Evolutionary conservation across 2,329 filamentous ascomycete species (phyloP).

Genomic region (Tolypocladium inflatum): DNA sequence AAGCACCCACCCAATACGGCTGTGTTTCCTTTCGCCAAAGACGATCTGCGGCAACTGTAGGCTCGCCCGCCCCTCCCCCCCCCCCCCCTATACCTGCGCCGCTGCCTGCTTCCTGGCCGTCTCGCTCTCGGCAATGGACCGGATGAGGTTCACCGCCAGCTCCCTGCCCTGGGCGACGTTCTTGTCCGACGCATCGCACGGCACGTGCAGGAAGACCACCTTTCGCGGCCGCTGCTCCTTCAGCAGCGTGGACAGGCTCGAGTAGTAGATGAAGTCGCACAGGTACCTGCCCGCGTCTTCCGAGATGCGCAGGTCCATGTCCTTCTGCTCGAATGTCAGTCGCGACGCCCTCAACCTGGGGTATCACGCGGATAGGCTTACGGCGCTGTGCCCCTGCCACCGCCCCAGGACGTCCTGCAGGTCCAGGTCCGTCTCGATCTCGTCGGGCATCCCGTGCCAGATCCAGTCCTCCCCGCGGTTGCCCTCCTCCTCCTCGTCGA

Average conservation of each 20-base stretch:
- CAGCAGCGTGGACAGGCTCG: constrained; percentile 50
- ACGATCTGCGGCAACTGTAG: too few relatives aligned
- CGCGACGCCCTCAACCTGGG: background rate
- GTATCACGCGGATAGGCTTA: constrained; percentile 19
- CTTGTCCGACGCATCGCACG: constrained; percentile 43
- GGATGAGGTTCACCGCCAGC: constrained; percentile 43
- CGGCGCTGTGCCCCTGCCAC: constrained; percentile 44
- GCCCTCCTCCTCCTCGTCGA: constrained; percentile 44
- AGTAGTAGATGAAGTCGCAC: constrained; percentile 73
- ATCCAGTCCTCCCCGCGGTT: constrained; percentile 37
- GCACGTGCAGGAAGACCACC: constrained; percentile 66
- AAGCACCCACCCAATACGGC: background rate
- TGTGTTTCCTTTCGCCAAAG: background rate
- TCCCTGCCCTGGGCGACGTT: constrained; percentile 39
- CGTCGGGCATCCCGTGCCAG: constrained; percentile 43
- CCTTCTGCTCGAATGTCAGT: constrained; percentile 18
- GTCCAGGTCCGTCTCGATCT: constrained; percentile 48
- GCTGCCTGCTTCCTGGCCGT: constrained; percentile 10
- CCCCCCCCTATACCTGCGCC: background rate
- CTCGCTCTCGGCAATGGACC: constrained; percentile 46
- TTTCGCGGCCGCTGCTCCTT: constrained; percentile 35
- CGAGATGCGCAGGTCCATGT: constrained; percentile 46
- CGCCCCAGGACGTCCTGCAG: constrained; percentile 43
- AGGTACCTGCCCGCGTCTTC: constrained; percentile 64
- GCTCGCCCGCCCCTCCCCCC: too few relatives aligned